Evolutionary conservation across 495 filamentous ascomycete species (phyloP).

Genomic region (Penicillium samsonianum): DNA sequence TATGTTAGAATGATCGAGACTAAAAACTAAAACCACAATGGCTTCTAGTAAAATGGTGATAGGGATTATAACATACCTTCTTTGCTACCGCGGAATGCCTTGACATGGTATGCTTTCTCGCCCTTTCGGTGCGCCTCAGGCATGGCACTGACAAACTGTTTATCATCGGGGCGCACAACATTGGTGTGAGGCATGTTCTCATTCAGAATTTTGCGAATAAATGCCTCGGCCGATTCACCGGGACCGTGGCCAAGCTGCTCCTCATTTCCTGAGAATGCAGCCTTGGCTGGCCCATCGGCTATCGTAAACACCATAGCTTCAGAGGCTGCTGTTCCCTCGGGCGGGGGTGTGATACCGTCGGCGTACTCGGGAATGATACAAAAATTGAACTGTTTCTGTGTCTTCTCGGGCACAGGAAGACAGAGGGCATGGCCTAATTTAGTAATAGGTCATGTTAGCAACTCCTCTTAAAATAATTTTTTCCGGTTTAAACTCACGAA

Average conservation of each 20-base stretch:
- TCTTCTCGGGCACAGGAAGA: conserved; percentile 90
- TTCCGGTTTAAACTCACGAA: conserved; percentile 59
- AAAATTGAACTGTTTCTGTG: conserved; percentile 85
- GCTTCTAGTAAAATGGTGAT: background rate
- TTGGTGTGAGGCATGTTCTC: conserved; percentile 56
- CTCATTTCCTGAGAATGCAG: conserved; percentile 41
- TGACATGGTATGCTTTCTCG: conserved; percentile 90
- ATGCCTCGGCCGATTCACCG: conserved; percentile 61
- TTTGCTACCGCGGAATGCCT: conserved; percentile 89
- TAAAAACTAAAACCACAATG: background rate
- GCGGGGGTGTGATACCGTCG: conserved; percentile 54
- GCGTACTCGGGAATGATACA: conserved; percentile 70
- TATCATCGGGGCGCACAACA: conserved; percentile 68
- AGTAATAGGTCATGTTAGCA: conserved; percentile 3
- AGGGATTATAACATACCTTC: conserved; percentile 58
- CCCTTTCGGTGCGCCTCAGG: conserved; percentile 83
- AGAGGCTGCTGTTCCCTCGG: conserved; percentile 35
- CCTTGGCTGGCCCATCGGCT: conserved; percentile 68
- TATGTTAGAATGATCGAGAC: conserved; percentile 7
- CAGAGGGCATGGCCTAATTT: conserved; percentile 69
- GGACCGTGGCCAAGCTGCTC: conserved; percentile 46
- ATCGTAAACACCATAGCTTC: conserved; percentile 89
- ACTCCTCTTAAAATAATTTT: conserved; percentile 4
- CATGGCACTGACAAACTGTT: conserved; percentile 74
- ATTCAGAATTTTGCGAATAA: conserved; percentile 65